A percentile compares a stretch with the other conserved stretches of the same genome.
Evolutionary conservation across 2,329 filamentous ascomycete genomes (phyloP).

Genomic region (Plenodomus biglobosus): DNA sequence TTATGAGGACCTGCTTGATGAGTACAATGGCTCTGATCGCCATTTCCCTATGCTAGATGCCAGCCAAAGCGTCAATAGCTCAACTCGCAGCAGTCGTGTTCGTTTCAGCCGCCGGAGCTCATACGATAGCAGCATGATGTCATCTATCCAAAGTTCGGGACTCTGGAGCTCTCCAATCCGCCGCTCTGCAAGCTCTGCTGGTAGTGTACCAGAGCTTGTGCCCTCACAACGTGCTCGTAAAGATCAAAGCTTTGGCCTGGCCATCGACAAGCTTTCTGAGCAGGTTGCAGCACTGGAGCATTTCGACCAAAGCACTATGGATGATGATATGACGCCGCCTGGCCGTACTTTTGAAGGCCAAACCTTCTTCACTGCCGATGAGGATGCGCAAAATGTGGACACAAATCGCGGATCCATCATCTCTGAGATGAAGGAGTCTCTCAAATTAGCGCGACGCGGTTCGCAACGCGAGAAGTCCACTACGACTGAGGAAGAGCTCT

Average conservation of each 20-base stretch:
- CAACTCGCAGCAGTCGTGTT: conserved; percentile 53
- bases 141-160: conserved; percentile 38
- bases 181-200: conserved; percentile 43
- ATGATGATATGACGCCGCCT: conserved; percentile 35
- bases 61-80: conserved; percentile 44
- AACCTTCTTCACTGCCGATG: conserved; percentile 36
- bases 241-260: conserved; percentile 30
- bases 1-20: conserved; percentile 43
- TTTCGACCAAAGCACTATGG: conserved; percentile 31
- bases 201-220: conserved; percentile 44
- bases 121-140: conserved; percentile 58
- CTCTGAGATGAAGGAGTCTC: conserved; percentile 26
- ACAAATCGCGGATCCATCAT: conserved; percentile 13
- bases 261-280: conserved; percentile 38
- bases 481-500: conserved; percentile 19
- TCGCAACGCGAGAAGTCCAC: conserved; percentile 21
- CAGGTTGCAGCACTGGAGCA: conserved; percentile 33
- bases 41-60: conserved; percentile 51
- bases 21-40: conserved; percentile 51
- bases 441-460: conserved; percentile 31
- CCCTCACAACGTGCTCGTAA: conserved; percentile 38
- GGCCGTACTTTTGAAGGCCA: conserved; percentile 24
- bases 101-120: conserved; percentile 60
- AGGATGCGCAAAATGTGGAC: conserved; percentile 15
- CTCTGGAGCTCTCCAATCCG: conserved; percentile 40